Evolutionary conservation across 441 rosid species (phyloP), one percentile per base, ranked within the genome.

Genomic region (Euphorbia celastroides): DNA sequence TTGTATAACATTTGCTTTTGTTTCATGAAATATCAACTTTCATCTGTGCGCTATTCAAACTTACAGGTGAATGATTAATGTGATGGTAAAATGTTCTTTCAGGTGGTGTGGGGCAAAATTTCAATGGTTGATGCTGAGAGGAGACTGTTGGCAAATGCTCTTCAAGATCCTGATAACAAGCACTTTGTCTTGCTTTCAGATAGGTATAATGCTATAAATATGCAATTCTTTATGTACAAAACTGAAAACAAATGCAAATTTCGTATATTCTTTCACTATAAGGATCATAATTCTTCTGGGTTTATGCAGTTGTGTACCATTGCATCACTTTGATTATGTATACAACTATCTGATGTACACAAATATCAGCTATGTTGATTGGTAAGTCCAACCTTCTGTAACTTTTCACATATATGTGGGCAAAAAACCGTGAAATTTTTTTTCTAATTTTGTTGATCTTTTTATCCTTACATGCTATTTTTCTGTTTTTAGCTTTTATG

Each of bases 81-180:
- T 13, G 7, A 22, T n/a, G 34, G 32, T 19, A 16, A 34, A 48
- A 27, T 64, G 51, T 58, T n/a, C 67, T 38, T 78, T 64, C 76
- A 92, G 95, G 96, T 89, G 57, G 80, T 86, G 7, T 92, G 98
- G 98, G 99, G 99, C 61, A 89, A 86, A 76, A 88, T 94, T 46
- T 88, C 99, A 19, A 94, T 94, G 99, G 81, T 94, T 79, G 98
- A 92, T 80, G 99, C 99, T 0, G 99, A 94, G 87, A 88, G 82
- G 72, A 79, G 99, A 61, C 84, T 94, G 64, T 64, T 94, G 71
- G 99, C 94, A 7, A 80, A 77, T 57, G 99, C 99, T 77, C 87
- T 94, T 38, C 70, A 80, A 74, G 97, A 94, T 85, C 90, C 86
- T 70, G 93, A 92, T 42, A 94, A 94, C 73, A 94, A 87, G 74